Evolutionary conservation across 106 monocot genomes (phyloP).

Genomic region (Iris macrosiphon): DNA sequence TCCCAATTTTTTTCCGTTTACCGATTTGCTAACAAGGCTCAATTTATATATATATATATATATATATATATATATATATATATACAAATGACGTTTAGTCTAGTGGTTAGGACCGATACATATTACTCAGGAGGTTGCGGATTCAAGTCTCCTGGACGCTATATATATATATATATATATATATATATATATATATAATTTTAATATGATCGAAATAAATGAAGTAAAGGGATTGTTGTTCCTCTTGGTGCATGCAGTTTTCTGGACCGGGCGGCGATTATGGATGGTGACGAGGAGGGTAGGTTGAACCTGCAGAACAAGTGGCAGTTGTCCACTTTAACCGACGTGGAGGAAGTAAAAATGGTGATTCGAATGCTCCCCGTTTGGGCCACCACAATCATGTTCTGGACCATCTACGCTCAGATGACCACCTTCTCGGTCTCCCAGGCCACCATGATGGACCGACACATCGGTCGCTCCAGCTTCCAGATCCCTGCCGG

Average conservation of each 20-base stretch:
- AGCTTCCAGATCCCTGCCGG: slow-evolving; percentile 50
- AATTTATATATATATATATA: too few species aligned
- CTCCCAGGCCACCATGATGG: slow-evolving; percentile 53
- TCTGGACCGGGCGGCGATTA: slow-evolving; percentile 45
- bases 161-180: neutral
- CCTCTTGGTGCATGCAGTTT: slow-evolving; percentile 12
- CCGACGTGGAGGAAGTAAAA: slow-evolving; percentile 64
- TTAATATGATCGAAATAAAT: neutral
- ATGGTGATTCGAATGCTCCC: slow-evolving; percentile 59
- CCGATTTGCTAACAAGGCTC: too few species aligned
- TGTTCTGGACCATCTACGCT: slow-evolving; percentile 71
- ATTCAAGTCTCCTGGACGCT: too few species aligned
- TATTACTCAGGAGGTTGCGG: too few species aligned
- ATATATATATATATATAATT: neutral
- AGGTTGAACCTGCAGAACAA: neutral
- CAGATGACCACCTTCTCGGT: slow-evolving; percentile 72
- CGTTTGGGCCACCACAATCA: slow-evolving; percentile 66
- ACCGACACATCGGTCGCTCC: slow-evolving; percentile 30
- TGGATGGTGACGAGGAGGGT: neutral
- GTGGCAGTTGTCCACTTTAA: slow-evolving; percentile 39
- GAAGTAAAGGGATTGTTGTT: neutral
- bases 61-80: too few species aligned
- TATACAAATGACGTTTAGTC: too few species aligned
- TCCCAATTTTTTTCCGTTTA: too few species aligned
- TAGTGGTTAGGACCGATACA: too few species aligned